Percentiles rank a stretch among this genome's conserved stretches.
phyloP scores from a whole-genome alignment of 371 early-diverging fungal genomes.

The Batkoa obscura region DNA sequence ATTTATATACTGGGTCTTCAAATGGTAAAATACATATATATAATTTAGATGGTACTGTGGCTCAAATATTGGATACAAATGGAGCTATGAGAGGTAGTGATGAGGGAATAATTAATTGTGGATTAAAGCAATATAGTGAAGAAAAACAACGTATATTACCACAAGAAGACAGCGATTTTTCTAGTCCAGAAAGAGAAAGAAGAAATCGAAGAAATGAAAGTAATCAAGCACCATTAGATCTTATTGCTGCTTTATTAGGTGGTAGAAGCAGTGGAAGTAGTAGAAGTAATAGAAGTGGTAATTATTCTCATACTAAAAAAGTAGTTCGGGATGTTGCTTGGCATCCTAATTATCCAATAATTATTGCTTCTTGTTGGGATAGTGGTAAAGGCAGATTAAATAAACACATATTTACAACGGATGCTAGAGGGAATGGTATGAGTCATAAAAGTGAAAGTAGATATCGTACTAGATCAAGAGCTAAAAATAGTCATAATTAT shows the following conservation, averaged over 20 bases:
- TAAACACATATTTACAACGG: neutral
- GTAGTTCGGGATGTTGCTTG: slow-evolving; percentile 3
- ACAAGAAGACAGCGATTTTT: neutral
- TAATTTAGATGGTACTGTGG: slow-evolving; percentile 15
- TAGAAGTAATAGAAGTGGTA: neutral
- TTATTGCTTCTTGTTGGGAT: slow-evolving; percentile 1
- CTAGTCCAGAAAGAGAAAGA: neutral
- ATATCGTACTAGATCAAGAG: too few species aligned
- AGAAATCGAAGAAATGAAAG: too few species aligned
- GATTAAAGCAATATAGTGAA: neutral
- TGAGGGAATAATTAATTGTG: neutral
- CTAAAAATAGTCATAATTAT: too few species aligned
- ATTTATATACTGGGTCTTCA: slow-evolving; percentile 27
- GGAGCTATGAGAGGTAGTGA: slow-evolving; percentile 9
- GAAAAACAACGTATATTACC: neutral
- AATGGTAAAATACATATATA: slow-evolving; percentile 29
- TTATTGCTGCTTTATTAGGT: neutral
- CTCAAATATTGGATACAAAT: slow-evolving; percentile 11
- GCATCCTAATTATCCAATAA: neutral
- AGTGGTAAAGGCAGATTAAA: neutral
- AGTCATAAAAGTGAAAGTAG: too few species aligned
- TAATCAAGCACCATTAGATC: neutral
- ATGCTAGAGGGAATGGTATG: too few species aligned
- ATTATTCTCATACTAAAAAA: neutral
- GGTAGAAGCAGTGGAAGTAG: too few species aligned